phyloP scores from a whole-genome alignment of 2,329 filamentous ascomycete genomes.

The Cordyceps cicadae region DNA sequence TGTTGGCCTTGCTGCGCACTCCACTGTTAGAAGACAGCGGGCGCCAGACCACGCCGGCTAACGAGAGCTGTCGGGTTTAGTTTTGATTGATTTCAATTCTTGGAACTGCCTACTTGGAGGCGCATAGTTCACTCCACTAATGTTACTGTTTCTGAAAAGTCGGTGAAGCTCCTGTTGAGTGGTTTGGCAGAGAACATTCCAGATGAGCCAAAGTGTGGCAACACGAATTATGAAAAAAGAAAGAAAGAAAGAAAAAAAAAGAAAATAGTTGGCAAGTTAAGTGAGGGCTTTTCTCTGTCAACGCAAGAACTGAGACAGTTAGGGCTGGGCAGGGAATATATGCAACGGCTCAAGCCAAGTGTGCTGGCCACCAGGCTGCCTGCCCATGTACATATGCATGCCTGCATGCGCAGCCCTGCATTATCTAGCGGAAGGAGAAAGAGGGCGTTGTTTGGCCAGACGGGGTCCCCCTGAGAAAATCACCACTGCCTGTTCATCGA shows the following conservation, averaged over 20 bases:
- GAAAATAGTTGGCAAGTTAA: neutral
- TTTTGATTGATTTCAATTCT: neutral
- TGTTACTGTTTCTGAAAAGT: conserved; percentile 21
- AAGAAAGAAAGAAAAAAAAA: neutral
- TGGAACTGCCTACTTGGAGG: neutral
- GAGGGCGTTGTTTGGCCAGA: conserved; percentile 4
- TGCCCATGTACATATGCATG: neutral
- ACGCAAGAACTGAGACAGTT: conserved; percentile 3
- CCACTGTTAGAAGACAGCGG: neutral
- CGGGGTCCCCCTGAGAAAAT: conserved; percentile 7
- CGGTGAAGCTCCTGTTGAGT: conserved; percentile 20
- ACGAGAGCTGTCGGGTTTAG: neutral
- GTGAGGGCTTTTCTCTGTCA: neutral
- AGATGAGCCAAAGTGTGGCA: neutral
- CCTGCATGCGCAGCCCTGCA: conserved; percentile 8
- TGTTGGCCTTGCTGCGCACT: neutral
- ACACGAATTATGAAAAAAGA: neutral
- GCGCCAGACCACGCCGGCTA: conserved; percentile 2
- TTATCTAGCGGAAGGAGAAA: conserved; percentile 1
- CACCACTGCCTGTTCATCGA: neutral
- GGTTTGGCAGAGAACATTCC: conserved; percentile 2
- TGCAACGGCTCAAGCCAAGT: neutral
- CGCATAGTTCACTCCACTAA: conserved; percentile 17
- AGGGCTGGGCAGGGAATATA: conserved; percentile 7
- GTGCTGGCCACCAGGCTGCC: neutral